Base-by-base conservation (phyloP, 139 green algal genomes). In the Asterochloris erici region DNA sequence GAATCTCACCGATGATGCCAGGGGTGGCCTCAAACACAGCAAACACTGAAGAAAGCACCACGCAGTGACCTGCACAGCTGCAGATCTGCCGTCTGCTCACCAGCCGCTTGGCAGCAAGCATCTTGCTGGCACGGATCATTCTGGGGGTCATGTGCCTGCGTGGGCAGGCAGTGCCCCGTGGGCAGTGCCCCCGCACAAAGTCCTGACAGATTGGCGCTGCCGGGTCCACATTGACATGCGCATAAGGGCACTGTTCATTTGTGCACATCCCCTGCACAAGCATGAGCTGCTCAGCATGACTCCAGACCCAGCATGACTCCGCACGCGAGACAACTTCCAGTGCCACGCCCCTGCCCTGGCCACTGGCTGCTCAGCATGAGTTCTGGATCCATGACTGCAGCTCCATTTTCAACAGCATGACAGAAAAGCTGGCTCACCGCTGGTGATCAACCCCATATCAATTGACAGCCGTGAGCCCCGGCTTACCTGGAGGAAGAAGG, bases 121-220 rank as follows among this genome's bases (percentile, higher is more conserved):
- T 23, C 66, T 23, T 71, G 66, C 74, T 63, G 69, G 87, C 84
- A 29, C 84, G 83, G 27, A 93, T 77, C 90, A 91, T 91, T 21
- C 73, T 81, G 29, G 83, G 71, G 12, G 88, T 94, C 15, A 91
- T 70, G 82, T 95, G 92, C 81, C 91, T 91, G 64, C 89, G 82
- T 1, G 82, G 77, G 87, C 92, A 95, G 21, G 71, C 61, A 0
- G 78, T 47, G 10, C 92, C 92, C 23, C 83, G 78, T 24, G 92
- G 86, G 81, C 92, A 95, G 79, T 91, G 84, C 68, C 92, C 91
- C 10, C 73, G 29, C 73, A 92, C 84, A 86, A 95, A 95, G 47
- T 84, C 86, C 17, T 82, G 78, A 84, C 92, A 95, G 0, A 88
- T 29, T 15, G 87, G 90, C 6, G 92, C 86, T 21, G 76, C 63